Base-by-base conservation (phyloP, 805 yeast genomes). In the Monosporozyma aquatica region DNA sequence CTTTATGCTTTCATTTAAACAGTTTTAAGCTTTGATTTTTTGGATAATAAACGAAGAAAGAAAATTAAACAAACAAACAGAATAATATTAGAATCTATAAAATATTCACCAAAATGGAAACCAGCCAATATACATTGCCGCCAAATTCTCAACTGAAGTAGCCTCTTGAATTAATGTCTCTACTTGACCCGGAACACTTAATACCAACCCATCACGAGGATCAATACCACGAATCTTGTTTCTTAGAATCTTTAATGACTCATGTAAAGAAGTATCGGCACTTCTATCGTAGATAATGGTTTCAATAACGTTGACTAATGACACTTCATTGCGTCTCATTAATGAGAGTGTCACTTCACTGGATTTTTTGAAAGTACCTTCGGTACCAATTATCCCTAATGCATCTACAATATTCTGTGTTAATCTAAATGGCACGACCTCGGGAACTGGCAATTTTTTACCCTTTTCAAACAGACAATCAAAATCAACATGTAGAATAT, bases 121-220 rank as follows among this genome's bases (percentile, higher is more conserved):
- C 99, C 99, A 92, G 3, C 99, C 99, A 21, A 83, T 78, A 61
- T 86, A 92, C 98, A 92, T 90, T 50, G 74, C 82, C 24, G 85
- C 71, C 34, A 92, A 63, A 48, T 80, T 80, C 37, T 79, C 85
- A 5, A 67, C 67, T 2, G 86, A 78, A 0, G 84, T 74, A 0
- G 97, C 92, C 47, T 82, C 84, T 51, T 82, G 86, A 25, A 90
- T 83, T 46, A 92, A 70, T 23, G 83, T 78, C 54, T 92, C 97
- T 1, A 87, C 96, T 55, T 90, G 95, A 0, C 96, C 97, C 36
- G 82, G 80, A 3, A 89, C 84, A 64, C 95, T 86, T 67, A 92
- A 76, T 0, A 95, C 85, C 24, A 89, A 66, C 0, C 94, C 89
- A 51, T 86, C 95, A 9, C 78, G 76, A 38, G 82, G 84, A 45